Evolutionary conservation across 169 alveolate species (phyloP).

Genomic region (Plasmodium chabaudi): DNA sequence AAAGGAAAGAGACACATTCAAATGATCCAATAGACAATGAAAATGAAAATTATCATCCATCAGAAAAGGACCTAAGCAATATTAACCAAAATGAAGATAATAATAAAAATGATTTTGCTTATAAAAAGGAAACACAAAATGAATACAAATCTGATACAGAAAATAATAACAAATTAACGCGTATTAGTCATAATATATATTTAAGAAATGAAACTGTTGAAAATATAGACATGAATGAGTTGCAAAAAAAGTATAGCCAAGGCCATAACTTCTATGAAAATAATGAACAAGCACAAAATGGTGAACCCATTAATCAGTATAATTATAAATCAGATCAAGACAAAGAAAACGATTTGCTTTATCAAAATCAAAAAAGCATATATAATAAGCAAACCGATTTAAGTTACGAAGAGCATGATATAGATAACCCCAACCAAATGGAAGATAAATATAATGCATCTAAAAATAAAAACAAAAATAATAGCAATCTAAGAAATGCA

Average conservation of each 20-base stretch:
- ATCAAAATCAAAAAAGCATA: neutral
- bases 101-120: neutral
- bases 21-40: too few species aligned
- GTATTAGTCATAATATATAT: constrained; percentile 58
- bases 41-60: too few species aligned
- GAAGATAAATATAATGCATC: neutral
- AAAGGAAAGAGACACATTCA: too few species aligned
- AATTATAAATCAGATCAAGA: neutral
- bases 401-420: neutral
- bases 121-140: neutral
- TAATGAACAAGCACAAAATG: neutral
- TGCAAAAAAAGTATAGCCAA: neutral
- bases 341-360: neutral
- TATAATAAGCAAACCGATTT: neutral
- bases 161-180: constrained; percentile 3
- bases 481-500: too few species aligned
- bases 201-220: constrained; percentile 53
- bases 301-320: neutral
- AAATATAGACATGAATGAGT: constrained; percentile 42
- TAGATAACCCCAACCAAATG: neutral
- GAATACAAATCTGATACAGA: neutral
- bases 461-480: neutral
- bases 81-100: neutral
- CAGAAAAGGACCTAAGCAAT: neutral
- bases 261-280: neutral